Evolutionary conservation across 2,329 filamentous ascomycete species (phyloP), one percentile per base, ranked within the genome.

Genomic region (Fusarium subglutinans): DNA sequence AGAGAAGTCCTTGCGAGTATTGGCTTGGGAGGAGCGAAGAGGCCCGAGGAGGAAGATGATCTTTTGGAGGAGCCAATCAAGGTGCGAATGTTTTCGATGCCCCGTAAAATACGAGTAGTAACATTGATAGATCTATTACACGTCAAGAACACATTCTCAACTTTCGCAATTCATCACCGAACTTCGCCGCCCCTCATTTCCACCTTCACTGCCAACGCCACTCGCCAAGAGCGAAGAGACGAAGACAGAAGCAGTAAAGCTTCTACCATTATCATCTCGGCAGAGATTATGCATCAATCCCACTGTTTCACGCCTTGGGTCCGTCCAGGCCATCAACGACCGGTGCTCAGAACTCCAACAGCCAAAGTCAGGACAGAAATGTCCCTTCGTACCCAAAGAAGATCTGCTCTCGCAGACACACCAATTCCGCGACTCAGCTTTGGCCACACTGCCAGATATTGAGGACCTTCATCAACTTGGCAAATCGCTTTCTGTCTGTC

Each of bases 221-320:
- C 58, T 87, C 30, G 69, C 76, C 26, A 77, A 80, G 26, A 76
- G 76, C 3, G 69, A 77, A 26, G 68, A 78, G 13, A 35, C 74
- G 10, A 75, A 77, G 44, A 72, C 70, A 41, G 83, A 80, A 66
- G 79, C 87, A 5, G 87, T 97, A 50, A 98, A 96, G 77, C 91
- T 97, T 73, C 81, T 98, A 1, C 92, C 95, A 0, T 83, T 98
- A 3, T 96, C 95, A 1, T 98, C 95, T 1, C 90, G 95, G 9
- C 96, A 97, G 80, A 93, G 94, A 66, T 87, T 92, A 14, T 99
- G 96, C 82, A 98, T 99, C 82, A 98, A 99, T 76, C 89, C 93
- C 0, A 89, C 91, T 37, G 96, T 99, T 4, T 87, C 89, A 30
- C 90, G 89, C 18, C 89, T 98, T 5, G 88, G 89, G 47, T 89